A percentile compares a stretch with the other conserved stretches of the same genome.
phyloP scores from a whole-genome alignment of 108 stramenopile genomes.

The Pseudonitzschia delicatissima region DNA sequence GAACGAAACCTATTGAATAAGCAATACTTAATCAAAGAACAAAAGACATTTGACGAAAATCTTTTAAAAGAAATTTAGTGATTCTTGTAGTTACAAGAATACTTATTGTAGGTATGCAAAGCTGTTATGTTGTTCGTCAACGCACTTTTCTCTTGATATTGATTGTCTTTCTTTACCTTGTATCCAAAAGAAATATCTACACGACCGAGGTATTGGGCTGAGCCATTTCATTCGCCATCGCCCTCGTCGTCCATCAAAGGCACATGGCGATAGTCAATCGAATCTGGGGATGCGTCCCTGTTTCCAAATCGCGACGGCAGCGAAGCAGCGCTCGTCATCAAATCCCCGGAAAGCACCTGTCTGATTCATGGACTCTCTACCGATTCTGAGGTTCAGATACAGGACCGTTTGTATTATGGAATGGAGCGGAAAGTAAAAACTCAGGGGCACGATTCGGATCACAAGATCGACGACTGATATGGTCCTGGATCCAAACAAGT shows the following conservation, averaged over 20 bases:
- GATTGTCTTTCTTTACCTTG: too few relatives aligned
- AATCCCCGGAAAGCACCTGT: conserved; percentile 19
- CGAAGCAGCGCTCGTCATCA: conserved; percentile 17
- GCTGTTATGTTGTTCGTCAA: too few relatives aligned
- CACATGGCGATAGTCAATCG: conserved; percentile 27
- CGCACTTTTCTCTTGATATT: too few relatives aligned
- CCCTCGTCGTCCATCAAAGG: conserved; percentile 28
- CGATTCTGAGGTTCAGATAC: conserved; percentile 34
- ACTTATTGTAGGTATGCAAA: too few relatives aligned
- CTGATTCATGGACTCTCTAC: conserved; percentile 32
- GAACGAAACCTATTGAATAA: too few relatives aligned
- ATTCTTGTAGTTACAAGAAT: too few relatives aligned
- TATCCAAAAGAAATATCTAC: too few relatives aligned
- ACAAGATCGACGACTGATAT: conserved; percentile 18
- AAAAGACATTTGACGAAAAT: too few relatives aligned
- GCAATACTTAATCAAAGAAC: too few relatives aligned
- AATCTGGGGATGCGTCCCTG: neutral
- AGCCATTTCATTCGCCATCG: too few relatives aligned
- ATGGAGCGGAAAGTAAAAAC: conserved; percentile 23
- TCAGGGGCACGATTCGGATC: conserved; percentile 13
- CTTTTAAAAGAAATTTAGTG: too few relatives aligned
- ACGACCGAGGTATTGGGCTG: too few relatives aligned
- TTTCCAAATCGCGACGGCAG: conserved; percentile 12
- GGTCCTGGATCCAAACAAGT: conserved; percentile 21
- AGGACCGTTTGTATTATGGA: conserved; percentile 30